Evolutionary conservation across 2,329 filamentous ascomycete species (phyloP).

Genomic region (Trichoderma sp.): DNA sequence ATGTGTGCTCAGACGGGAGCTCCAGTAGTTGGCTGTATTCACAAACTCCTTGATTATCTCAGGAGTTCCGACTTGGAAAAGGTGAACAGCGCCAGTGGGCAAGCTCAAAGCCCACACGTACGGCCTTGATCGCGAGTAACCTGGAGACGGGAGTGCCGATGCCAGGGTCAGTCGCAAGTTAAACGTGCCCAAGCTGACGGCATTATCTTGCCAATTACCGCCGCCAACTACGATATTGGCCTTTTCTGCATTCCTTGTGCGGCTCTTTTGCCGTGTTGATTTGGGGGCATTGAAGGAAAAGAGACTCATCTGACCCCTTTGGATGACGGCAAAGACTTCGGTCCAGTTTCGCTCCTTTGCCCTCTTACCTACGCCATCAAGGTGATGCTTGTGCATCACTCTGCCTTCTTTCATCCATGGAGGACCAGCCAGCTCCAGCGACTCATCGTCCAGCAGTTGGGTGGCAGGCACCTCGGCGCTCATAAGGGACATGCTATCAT

Average conservation of each 20-base stretch:
- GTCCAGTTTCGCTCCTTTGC: constrained; percentile 93
- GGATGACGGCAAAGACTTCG: constrained; percentile 93
- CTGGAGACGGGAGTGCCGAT: constrained; percentile 83
- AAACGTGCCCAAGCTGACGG: constrained; percentile 85
- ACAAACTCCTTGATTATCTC: constrained; percentile 97
- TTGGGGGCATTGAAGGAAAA: constrained; percentile 92
- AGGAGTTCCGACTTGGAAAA: constrained; percentile 96
- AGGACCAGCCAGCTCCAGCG: constrained; percentile 86
- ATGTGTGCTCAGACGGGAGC: constrained; percentile 89
- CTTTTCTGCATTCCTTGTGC: constrained; percentile 54
- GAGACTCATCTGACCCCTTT: constrained; percentile 90
- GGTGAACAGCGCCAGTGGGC: constrained; percentile 89
- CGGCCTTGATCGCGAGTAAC: constrained; percentile 87
- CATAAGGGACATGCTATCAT: constrained; percentile 53
- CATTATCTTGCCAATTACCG: constrained; percentile 98
- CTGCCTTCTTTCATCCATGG: constrained; percentile 98
- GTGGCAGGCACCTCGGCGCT: constrained; percentile 61
- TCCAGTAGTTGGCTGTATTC: constrained; percentile 96
- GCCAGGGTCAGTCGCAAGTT: constrained; percentile 89
- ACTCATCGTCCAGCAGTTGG: constrained; percentile 86
- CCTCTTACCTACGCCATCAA: constrained; percentile 87
- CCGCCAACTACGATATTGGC: constrained; percentile 76
- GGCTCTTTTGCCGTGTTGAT: constrained; percentile 69
- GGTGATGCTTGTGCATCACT: constrained; percentile 92
- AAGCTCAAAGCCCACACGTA: constrained; percentile 94